phyloP scores from a whole-genome alignment of 2,329 filamentous ascomycete genomes.

The Curvularia hawaiiensis region DNA sequence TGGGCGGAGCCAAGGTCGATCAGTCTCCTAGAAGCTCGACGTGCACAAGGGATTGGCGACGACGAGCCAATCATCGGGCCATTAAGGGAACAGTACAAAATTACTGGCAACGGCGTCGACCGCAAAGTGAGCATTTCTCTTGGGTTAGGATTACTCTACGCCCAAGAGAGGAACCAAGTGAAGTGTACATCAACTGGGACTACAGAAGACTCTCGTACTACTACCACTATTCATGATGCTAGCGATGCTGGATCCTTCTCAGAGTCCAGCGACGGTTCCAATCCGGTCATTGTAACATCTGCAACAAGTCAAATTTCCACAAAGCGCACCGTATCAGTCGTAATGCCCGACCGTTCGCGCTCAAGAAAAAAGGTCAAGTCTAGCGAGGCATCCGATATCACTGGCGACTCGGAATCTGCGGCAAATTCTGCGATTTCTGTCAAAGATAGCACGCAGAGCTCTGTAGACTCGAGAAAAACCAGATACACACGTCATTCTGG shows the following conservation, averaged over 20 bases:
- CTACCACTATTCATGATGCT: background rate
- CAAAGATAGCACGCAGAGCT: background rate
- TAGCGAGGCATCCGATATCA: no score
- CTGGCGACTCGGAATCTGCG: background rate
- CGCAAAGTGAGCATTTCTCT: constrained; percentile 69
- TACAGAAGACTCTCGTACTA: background rate
- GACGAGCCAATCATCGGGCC: constrained; percentile 70
- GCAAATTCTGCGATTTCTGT: background rate
- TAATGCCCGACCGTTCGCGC: background rate
- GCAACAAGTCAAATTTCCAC: background rate
- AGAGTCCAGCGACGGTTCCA: background rate
- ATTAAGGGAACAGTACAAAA: constrained; percentile 62
- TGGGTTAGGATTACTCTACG: constrained; percentile 60
- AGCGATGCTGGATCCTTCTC: background rate
- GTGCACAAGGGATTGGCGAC: constrained; percentile 74
- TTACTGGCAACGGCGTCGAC: constrained; percentile 79
- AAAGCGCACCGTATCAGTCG: background rate
- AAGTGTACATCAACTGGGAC: background rate
- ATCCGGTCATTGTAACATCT: background rate
- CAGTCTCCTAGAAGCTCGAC: constrained; percentile 68
- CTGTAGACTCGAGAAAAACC: background rate
- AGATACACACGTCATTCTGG: constrained; percentile 26
- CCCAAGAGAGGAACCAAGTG: constrained; percentile 8
- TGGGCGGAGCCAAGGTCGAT: constrained; percentile 68
- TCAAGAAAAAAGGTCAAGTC: no score